These are phyloP conservation scores for Peltaster fructicola DNA, from an alignment of 2,329 filamentous ascomycete genomes.

Conservation along the genomic window DNA sequence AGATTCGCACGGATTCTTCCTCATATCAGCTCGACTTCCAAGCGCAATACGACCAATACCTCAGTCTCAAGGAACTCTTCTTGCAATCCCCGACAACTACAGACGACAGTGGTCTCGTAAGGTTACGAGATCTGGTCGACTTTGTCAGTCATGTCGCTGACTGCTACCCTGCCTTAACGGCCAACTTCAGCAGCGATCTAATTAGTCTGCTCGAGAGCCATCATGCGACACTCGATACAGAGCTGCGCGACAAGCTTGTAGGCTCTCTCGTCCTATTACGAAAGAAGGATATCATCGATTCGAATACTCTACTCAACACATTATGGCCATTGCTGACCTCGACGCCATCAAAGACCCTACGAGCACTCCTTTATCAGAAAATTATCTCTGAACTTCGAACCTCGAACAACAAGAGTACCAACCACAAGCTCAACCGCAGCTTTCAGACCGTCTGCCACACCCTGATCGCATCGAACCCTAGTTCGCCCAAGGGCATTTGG, in stretches of 20 bases:
- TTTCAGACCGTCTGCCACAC: constrained; percentile 91
- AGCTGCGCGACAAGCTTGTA: constrained; percentile 86
- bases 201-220: constrained; percentile 66
- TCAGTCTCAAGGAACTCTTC: constrained; percentile 81
- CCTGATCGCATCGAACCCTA: constrained; percentile 67
- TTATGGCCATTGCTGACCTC: constrained; percentile 86
- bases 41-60: constrained; percentile 80
- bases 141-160: constrained; percentile 87
- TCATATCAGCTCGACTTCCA: constrained; percentile 83
- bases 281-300: constrained; percentile 86
- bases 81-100: constrained; percentile 63
- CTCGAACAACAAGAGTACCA: constrained; percentile 70
- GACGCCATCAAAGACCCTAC: constrained; percentile 81
- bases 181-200: constrained; percentile 60
- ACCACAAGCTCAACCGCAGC: constrained; percentile 82
- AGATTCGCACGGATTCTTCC: constrained; percentile 72
- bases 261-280: constrained; percentile 72
- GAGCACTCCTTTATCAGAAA: constrained; percentile 70
- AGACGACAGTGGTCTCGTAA: constrained; percentile 60
- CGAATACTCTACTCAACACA: constrained; percentile 63
- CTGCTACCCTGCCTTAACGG: constrained; percentile 71
- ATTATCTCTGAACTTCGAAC: constrained; percentile 81
- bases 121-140: constrained; percentile 80
- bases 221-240: constrained; percentile 64
- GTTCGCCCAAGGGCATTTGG: constrained; percentile 80